Evolutionary conservation across 345 rosid genomes (phyloP).

Genomic region (Salix caprea): DNA sequence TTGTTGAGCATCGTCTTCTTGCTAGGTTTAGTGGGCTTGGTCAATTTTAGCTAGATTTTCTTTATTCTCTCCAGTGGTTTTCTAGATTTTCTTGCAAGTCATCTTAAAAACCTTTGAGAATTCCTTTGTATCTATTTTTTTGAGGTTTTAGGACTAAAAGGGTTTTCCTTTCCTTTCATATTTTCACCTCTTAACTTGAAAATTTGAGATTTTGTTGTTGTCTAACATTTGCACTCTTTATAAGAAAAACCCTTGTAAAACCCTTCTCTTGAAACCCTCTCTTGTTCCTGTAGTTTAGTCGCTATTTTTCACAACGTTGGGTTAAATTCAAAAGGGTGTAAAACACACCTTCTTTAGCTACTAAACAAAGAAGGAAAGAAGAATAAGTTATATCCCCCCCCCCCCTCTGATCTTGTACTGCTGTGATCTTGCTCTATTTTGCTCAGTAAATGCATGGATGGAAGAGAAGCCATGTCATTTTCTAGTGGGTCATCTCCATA

Average conservation of each 20-base stretch:
- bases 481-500: conserved; percentile 75
- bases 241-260: conserved; percentile 13
- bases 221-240: background rate
- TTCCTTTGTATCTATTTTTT: background rate
- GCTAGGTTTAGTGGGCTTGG: conserved; percentile 1
- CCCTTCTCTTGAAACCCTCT: background rate
- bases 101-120: conserved; percentile 2
- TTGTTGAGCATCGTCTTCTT: conserved; percentile 2
- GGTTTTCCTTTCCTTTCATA: background rate
- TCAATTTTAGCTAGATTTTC: background rate
- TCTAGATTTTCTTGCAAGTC: background rate
- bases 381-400: background rate
- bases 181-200: background rate
- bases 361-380: background rate
- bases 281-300: background rate
- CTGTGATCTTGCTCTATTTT: conserved; percentile 13
- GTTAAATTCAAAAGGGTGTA: background rate
- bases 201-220: background rate
- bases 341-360: conserved; percentile 3
- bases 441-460: conserved; percentile 89
- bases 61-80: background rate
- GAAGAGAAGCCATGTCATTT: conserved; percentile 85
- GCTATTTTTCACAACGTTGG: background rate
- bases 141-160: background rate
- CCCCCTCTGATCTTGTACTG: background rate